phyloP scores from a whole-genome alignment of 495 filamentous ascomycete genomes.

The Penicillium lagena region DNA sequence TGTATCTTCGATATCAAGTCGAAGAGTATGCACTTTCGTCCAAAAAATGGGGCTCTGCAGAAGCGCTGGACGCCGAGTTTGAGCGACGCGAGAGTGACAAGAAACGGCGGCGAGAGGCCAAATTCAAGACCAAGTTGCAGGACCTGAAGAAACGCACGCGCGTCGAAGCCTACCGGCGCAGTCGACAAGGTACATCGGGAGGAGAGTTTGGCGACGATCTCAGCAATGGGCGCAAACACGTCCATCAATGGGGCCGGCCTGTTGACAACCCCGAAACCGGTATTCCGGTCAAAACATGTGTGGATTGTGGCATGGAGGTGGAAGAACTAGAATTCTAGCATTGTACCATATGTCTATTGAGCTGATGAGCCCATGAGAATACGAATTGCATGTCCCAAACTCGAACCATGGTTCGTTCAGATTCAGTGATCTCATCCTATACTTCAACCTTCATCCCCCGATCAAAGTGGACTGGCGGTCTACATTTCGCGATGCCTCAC shows the following conservation, averaged over 20 bases:
- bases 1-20: slow-evolving; percentile 88
- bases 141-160: slow-evolving; percentile 91
- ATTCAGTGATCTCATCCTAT: too few species aligned
- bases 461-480: too few species aligned
- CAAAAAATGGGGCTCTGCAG: slow-evolving; percentile 81
- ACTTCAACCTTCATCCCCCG: too few species aligned
- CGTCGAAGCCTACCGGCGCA: slow-evolving; percentile 80
- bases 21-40: slow-evolving; percentile 81
- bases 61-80: slow-evolving; percentile 86
- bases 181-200: slow-evolving; percentile 44
- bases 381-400: background rate
- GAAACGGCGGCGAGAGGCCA: slow-evolving; percentile 82
- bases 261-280: slow-evolving; percentile 75
- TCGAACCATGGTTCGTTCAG: too few species aligned
- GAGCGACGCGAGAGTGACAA: slow-evolving; percentile 71
- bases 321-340: slow-evolving; percentile 83
- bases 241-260: slow-evolving; percentile 84
- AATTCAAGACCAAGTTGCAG: slow-evolving; percentile 80
- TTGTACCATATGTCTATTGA: background rate
- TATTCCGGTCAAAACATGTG: slow-evolving; percentile 74
- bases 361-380: slow-evolving; percentile 3
- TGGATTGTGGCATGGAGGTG: slow-evolving; percentile 91
- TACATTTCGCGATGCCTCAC: too few species aligned
- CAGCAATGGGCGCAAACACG: slow-evolving; percentile 62
- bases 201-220: slow-evolving; percentile 74